Percentiles rank a stretch among this genome's conserved stretches.
Conservation (phyloP, 139 green algal genomes). For the Tetraselmis chui region DNA sequence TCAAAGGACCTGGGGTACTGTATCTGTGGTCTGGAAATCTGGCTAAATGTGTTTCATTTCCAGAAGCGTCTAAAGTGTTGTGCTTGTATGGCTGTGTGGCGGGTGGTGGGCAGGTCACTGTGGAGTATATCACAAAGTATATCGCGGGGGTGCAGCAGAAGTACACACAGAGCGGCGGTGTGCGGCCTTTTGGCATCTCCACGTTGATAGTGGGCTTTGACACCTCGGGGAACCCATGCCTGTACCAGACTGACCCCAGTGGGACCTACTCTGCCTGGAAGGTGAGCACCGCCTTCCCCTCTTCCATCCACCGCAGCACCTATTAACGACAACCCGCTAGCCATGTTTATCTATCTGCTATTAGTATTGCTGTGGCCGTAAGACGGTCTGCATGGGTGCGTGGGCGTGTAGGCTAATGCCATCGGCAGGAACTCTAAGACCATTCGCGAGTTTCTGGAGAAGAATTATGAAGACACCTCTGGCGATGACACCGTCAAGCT, state of each 20-base stretch:
- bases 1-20: too few relatives aligned
- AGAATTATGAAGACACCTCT: slow-evolving; percentile 78
- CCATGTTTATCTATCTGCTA: too few relatives aligned
- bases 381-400: neutral
- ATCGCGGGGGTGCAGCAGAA: slow-evolving; percentile 88
- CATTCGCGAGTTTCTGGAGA: slow-evolving; percentile 96
- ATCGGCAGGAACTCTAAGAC: slow-evolving; percentile 97
- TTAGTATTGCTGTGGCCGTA: too few relatives aligned
- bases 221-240: slow-evolving; percentile 46
- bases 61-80: too few relatives aligned
- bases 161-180: slow-evolving; percentile 95
- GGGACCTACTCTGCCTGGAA: slow-evolving; percentile 96
- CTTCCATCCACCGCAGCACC: too few relatives aligned
- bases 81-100: neutral
- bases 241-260: slow-evolving; percentile 96
- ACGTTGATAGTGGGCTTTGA: slow-evolving; percentile 94
- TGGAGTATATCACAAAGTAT: slow-evolving; percentile 90
- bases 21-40: too few relatives aligned
- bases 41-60: too few relatives aligned
- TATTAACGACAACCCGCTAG: too few relatives aligned
- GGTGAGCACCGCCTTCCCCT: slow-evolving; percentile 28
- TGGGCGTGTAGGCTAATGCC: slow-evolving; percentile 62
- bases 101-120: slow-evolving; percentile 51
- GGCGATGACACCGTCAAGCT: slow-evolving; percentile 85
- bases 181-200: slow-evolving; percentile 96